Evolutionary conservation across 2,329 filamentous ascomycete genomes (phyloP).

Genomic region (Penicillium sp.): DNA sequence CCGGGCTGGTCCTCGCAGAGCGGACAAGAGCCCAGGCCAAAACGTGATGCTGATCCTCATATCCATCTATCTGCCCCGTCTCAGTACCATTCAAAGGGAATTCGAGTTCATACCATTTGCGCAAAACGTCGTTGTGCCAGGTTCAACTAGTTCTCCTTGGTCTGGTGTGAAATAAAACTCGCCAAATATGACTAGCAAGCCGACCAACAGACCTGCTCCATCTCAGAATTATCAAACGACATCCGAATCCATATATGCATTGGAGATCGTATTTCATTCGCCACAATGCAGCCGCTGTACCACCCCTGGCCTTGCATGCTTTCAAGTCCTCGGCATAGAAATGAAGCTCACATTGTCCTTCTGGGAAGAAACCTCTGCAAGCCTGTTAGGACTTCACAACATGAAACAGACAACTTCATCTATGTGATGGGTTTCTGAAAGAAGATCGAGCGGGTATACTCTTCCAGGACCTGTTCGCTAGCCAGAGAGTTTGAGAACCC

Average conservation of each 20-base stretch:
- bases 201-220: neutral
- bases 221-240: neutral
- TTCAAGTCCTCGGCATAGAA: no score
- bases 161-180: neutral
- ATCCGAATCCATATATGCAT: neutral
- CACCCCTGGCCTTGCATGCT: no score
- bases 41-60: neutral
- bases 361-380: no score
- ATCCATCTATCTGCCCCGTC: neutral
- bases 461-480: no score
- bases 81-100: neutral
- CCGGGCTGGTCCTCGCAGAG: neutral
- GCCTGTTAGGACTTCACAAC: no score
- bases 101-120: neutral
- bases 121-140: neutral
- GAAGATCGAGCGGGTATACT: no score
- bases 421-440: no score
- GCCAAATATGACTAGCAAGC: neutral
- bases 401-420: no score
- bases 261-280: neutral
- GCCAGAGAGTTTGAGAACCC: no score
- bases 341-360: no score
- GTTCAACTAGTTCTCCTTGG: neutral
- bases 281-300: neutral
- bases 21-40: neutral